Evolutionary conservation across 2,329 filamentous ascomycete species (phyloP).

Genomic region (Kalaharituber pfeilii): DNA sequence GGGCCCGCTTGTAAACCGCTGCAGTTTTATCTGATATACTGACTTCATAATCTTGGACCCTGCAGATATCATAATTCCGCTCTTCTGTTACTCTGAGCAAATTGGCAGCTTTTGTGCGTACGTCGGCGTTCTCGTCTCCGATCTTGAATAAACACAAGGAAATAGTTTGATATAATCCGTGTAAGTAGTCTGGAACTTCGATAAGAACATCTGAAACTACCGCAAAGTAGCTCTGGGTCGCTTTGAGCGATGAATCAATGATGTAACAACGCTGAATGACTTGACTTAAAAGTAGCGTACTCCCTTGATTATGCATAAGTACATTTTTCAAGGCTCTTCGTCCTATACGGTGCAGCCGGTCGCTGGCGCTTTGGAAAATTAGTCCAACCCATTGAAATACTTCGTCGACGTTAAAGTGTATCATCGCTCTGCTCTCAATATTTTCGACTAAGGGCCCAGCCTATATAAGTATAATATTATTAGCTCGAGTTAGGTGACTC

Average conservation of each 20-base stretch:
- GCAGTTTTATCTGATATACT: conserved; percentile 98
- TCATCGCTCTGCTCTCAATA: conserved; percentile 68
- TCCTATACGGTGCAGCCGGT: conserved; percentile 81
- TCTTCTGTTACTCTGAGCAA: conserved; percentile 69
- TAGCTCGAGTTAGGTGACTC: background rate
- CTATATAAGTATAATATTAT: conserved; percentile 8
- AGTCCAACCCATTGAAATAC: conserved; percentile 93
- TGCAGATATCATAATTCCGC: conserved; percentile 66
- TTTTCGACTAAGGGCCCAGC: conserved; percentile 22
- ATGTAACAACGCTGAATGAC: conserved; percentile 85
- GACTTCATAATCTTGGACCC: conserved; percentile 93
- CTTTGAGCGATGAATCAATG: conserved; percentile 41
- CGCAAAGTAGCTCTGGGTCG: conserved; percentile 86
- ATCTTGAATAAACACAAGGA: conserved; percentile 80
- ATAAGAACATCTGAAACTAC: conserved; percentile 77
- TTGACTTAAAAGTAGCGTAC: conserved; percentile 68
- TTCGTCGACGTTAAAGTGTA: conserved; percentile 80
- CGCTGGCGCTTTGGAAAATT: conserved; percentile 82
- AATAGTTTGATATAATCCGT: conserved; percentile 79
- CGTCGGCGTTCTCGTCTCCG: conserved; percentile 76
- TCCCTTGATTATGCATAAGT: conserved; percentile 76
- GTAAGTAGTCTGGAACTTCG: conserved; percentile 63
- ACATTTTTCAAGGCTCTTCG: conserved; percentile 75
- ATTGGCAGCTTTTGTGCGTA: conserved; percentile 71
- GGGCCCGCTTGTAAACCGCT: conserved; percentile 89